Conservation (phyloP, 352 stramenopile species). For the Phytophthora melonis region DNA sequence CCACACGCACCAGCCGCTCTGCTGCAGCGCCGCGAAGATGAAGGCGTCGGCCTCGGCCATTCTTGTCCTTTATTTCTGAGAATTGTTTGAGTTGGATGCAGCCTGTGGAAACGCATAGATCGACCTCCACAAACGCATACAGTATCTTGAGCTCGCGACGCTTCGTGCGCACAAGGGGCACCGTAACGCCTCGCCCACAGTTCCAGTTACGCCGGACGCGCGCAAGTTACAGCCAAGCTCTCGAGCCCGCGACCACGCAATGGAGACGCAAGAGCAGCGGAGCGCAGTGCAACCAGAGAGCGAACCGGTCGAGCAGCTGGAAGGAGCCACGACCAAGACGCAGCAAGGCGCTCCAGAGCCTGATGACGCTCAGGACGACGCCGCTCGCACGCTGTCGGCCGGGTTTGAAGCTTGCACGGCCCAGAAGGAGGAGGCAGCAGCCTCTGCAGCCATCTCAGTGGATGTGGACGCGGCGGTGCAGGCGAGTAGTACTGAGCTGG, state of each 20-base stretch:
- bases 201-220: not conserved
- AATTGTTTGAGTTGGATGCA: not conserved
- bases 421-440: not conserved
- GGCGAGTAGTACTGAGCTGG: not conserved
- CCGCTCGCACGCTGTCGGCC: not conserved
- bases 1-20: conserved; percentile 51
- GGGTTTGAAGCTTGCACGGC: not conserved
- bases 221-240: not conserved
- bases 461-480: not conserved
- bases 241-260: not conserved
- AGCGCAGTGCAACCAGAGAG: conserved; percentile 21
- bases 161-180: not conserved
- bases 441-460: not conserved
- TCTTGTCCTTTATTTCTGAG: not conserved
- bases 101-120: not conserved
- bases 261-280: not conserved
- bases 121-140: conserved; percentile 1
- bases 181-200: conserved; percentile 6
- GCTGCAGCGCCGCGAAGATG: conserved; percentile 58
- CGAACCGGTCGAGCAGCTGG: conserved; percentile 16
- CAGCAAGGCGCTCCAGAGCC: not conserved
- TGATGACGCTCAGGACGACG: not conserved
- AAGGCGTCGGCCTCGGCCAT: conserved; percentile 62
- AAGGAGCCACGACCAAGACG: not conserved
- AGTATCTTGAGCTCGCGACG: conserved; percentile 1